Conservation (phyloP, 148 eudicot genomes). For the Cornus kousa region DNA sequence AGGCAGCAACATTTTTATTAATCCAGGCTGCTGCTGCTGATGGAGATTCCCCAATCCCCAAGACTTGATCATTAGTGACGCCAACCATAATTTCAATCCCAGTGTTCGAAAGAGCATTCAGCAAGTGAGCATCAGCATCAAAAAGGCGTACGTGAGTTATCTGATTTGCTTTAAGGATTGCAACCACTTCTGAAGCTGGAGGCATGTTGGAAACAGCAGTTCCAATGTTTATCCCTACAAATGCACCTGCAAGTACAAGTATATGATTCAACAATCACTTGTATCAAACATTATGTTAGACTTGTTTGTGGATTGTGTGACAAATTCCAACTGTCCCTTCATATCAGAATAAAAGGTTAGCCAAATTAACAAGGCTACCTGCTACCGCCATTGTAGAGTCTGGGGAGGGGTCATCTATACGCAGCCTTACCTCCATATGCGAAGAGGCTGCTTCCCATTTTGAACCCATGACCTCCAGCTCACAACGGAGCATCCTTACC, state of each 20-base stretch:
- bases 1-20: conserved; percentile 70
- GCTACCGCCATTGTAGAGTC: too few relatives aligned
- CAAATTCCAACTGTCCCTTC: not conserved
- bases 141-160: conserved; percentile 84
- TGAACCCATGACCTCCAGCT: too few relatives aligned
- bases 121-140: conserved; percentile 69
- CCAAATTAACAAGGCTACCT: too few relatives aligned
- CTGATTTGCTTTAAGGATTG: conserved; percentile 53
- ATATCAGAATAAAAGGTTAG: not conserved
- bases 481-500: too few relatives aligned
- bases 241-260: conserved; percentile 47
- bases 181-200: conserved; percentile 54
- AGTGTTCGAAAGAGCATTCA: conserved; percentile 71
- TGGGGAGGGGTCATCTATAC: too few relatives aligned
- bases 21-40: conserved; percentile 82
- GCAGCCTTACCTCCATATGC: too few relatives aligned
- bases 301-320: not conserved
- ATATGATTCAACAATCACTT: not conserved
- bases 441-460: too few relatives aligned
- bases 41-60: conserved; percentile 66
- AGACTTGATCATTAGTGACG: conserved; percentile 69
- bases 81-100: conserved; percentile 81
- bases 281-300: not conserved
- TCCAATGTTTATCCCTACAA: conserved; percentile 68
- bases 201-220: conserved; percentile 67